Evolutionary conservation across 257 asterid genomes (phyloP), one percentile per base, ranked within the genome.

Genomic region (Nicotiana benthamiana): DNA sequence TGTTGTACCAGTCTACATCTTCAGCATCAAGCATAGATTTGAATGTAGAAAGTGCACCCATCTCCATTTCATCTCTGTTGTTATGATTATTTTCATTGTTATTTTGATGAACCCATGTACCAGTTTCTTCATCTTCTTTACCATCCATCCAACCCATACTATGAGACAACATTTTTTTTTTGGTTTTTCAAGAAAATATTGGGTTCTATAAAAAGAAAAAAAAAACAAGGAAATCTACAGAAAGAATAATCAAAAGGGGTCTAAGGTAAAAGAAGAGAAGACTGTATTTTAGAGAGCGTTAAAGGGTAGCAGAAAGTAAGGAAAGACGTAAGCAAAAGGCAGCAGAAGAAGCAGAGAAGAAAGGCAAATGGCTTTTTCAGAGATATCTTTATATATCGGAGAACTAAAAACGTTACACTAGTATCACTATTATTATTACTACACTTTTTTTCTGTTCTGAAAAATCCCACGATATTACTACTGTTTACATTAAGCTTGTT

Each of bases 131-230:
- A 5, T 83, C 91, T 6, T 54, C 91, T 80, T 86, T 87, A 26
- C 85, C 94, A 78, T 92, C 97, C 87, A 89, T 89, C 97, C 98
- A 94, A 17, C 75, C 91, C 90, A 92, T 85, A 85, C 95, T 89
- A 16, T 90, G 86, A 2, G 94, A 89, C 68, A 95, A 46, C 97
- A 93, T 91, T 79, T 61, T 74, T 46, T 15, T 46, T 34, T 17
- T 17, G 27, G 32, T 36, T 56, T 27, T 24, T 34, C 46, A 12
- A 51, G 54, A 51, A 51, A 48, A 48, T 16, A 8, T 8, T 40
- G 11, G 18, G 53, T 66, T 10, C 46, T 7, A 40, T 8, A 40
- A 40, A 40, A 17, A 4, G 43, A 24, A 17, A 79, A 62, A 10
- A 26, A 60, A 6, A 46, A 15, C 9, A 15, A 51, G 2, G n/a